Conservation (phyloP, 2,329 filamentous ascomycete species). For the Trichoderma brevicompactum region DNA sequence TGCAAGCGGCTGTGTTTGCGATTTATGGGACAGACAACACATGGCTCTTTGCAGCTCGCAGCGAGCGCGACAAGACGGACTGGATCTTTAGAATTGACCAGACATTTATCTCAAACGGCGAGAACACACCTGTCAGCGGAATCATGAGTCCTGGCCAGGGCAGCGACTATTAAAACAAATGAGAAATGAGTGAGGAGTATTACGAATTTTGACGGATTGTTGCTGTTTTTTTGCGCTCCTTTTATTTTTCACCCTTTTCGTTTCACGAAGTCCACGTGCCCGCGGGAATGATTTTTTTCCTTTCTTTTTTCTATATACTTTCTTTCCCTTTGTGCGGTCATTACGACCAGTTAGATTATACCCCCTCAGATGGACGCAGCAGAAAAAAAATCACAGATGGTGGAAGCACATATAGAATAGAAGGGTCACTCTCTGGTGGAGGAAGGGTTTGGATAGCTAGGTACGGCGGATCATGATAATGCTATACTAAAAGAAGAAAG, state of each 20-base stretch:
- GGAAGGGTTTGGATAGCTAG: slow-evolving; percentile 23
- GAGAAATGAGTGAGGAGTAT: slow-evolving; percentile 24
- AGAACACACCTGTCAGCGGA: slow-evolving; percentile 47
- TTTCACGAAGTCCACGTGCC: not conserved
- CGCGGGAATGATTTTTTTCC: not conserved
- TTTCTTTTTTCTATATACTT: slow-evolving; percentile 5
- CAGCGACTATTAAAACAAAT: slow-evolving; percentile 39
- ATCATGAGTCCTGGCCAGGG: slow-evolving; percentile 43
- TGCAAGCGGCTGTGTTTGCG: slow-evolving; percentile 81
- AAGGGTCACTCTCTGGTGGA: slow-evolving; percentile 7
- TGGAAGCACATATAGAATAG: slow-evolving; percentile 21
- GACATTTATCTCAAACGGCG: slow-evolving; percentile 61
- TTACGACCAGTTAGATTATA: slow-evolving; percentile 28
- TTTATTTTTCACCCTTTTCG: not conserved
- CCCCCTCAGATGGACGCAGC: slow-evolving; percentile 21
- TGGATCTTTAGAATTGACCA: slow-evolving; percentile 97
- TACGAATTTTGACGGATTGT: slow-evolving; percentile 19
- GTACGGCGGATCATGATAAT: slow-evolving; percentile 15
- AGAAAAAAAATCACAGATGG: not conserved
- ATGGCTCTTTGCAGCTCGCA: slow-evolving; percentile 89
- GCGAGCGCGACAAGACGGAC: slow-evolving; percentile 90
- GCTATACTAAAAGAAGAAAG: slow-evolving; percentile 16
- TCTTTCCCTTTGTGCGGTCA: slow-evolving; percentile 24
- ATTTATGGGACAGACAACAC: slow-evolving; percentile 94
- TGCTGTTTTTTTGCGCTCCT: slow-evolving; percentile 5